Evolutionary conservation across 352 stramenopile genomes (phyloP), one percentile per base, ranked within the genome.

Genomic region (Phytophthora meadii): DNA sequence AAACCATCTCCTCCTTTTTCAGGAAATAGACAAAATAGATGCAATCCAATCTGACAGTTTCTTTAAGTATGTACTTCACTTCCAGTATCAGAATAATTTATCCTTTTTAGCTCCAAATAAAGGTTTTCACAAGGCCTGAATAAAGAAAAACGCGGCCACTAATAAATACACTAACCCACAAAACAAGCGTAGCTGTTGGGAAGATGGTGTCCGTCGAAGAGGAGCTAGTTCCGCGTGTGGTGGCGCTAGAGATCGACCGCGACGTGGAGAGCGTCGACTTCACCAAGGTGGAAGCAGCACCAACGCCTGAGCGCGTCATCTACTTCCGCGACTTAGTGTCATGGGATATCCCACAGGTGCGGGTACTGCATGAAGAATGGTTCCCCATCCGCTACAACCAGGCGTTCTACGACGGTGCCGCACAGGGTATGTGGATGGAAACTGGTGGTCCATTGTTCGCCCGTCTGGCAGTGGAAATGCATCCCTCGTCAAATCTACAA

Each of bases 371-470:
- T 74, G 96, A 99, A 68, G 77, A 98, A 62, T 99, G 96, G 93
- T 99, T 99, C 69, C 97, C 97, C 3, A 98, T 99, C 40, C 79
- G 88, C 30, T 99, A 99, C 79, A 97, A 97, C 65, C 79, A 97
- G 61, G 84, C 89, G 47, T 99, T 99, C 74, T 99, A 99, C 70
- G 92, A 98, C 53, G 83, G 92, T 37, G 79, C 97, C 1, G 89
- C 93, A 9, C 72, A 88, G 30, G 82, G 88, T 19, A 57, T 89
- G 17, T 98, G 97, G 88, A 86, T 85, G 55, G 93, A 97, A 54
- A 96, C 84, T 3, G 83, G 85, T 7, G 84, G 95, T 5, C 78
- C 87, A 10, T 71, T 99, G 11, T 98, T 98, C 72, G 92, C 92
- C 15, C 89, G 88, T 34, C 65, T 98, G 7, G 93, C 89, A 5